phyloP scores from a whole-genome alignment of 2,329 filamentous ascomycete species.

The Diatrype stigma region DNA sequence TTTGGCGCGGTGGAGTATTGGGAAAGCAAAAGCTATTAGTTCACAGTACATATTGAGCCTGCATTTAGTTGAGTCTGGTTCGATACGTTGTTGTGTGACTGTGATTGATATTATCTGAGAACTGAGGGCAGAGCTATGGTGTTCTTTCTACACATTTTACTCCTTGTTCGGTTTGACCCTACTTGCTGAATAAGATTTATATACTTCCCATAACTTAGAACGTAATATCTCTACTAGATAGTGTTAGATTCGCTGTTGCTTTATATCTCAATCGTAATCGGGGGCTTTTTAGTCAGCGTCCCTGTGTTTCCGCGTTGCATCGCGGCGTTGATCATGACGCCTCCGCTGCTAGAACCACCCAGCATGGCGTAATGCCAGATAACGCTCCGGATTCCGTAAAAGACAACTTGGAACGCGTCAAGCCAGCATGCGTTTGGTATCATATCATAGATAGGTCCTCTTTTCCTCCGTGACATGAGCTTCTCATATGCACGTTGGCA shows the following conservation, averaged over 20 bases:
- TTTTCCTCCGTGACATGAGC: conserved; percentile 44
- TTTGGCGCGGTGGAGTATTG: no score
- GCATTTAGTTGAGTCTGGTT: no score
- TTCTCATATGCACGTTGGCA: conserved; percentile 68
- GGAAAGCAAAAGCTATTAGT: no score
- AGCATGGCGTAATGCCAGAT: conserved; percentile 56
- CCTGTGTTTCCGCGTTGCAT: conserved; percentile 53
- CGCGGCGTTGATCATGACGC: conserved; percentile 53
- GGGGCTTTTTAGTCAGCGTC: conserved; percentile 36
- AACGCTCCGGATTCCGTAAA: conserved; percentile 42
- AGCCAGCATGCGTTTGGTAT: conserved; percentile 43
- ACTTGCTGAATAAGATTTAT: no score
- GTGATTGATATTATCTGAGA: no score
- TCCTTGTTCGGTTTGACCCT: no score
- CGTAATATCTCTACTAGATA: background rate
- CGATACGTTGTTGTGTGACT: no score
- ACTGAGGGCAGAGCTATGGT: no score
- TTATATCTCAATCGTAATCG: conserved; percentile 26
- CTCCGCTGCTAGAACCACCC: conserved; percentile 45
- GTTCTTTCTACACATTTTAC: no score
- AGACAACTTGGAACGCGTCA: conserved; percentile 40
- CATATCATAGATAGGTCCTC: conserved; percentile 42
- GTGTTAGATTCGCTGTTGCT: background rate
- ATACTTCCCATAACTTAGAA: no score
- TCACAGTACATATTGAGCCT: no score